Evolutionary conservation across 768 basidiomycete species (phyloP), one percentile per base, ranked within the genome.

Genomic region (Kwoniella sp.): DNA sequence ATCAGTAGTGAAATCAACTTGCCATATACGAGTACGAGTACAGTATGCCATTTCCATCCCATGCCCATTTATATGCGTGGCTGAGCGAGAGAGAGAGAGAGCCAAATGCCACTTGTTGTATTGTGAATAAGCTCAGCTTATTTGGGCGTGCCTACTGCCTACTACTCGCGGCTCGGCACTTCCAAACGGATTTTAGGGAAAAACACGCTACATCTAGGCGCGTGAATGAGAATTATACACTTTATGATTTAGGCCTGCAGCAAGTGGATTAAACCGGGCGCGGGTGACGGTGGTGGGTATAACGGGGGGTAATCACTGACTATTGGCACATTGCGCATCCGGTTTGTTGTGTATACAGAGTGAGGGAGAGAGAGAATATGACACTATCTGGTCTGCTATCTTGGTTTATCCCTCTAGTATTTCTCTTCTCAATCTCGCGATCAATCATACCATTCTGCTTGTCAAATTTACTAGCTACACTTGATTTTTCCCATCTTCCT

Each of bases 231-330:
- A 44, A 15, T 15, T 44, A 15, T n/a, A n/a, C n/a, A n/a, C n/a
- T n/a, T n/a, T n/a, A n/a, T n/a, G n/a, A 3, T 44, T 44, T 44
- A 44, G 40, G 40, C 40, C 6, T 33, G 33, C 33, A 13, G 33
- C 13, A 19, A 44, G 40, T 44, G 40, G 40, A 44, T 44, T 44
- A 44, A 44, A 44, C 40, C 40, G 40, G 40, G 40, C 40, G 40
- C 40, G 40, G 33, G 40, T 19, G 40, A 44, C 10, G 40, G 10
- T 44, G 33, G 13, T 6, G 13, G 13, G 40, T 44, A 19, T 44
- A 19, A 19, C 40, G 17, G 8, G 17, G 10, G 40, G 17, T 44
- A 19, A 19, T n/a, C n/a, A n/a, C n/a, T n/a, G n/a, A n/a, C n/a
- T n/a, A n/a, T n/a, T n/a, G n/a, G n/a, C n/a, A n/a, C n/a, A 15